Conservation (phyloP, 306 rosid species). For the Castanea crenata region DNA sequence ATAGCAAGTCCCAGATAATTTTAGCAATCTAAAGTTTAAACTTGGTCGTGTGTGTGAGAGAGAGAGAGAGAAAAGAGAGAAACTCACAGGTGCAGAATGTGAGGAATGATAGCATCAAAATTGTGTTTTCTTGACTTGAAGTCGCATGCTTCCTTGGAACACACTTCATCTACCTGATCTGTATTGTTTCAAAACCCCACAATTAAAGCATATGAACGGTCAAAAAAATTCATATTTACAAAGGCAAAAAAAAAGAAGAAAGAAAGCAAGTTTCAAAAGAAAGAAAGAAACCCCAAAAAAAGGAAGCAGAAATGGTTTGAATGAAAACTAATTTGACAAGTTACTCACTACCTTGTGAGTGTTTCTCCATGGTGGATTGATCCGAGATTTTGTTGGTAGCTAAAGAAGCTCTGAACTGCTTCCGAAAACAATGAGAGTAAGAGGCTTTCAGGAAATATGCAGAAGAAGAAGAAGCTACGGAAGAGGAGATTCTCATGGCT, state of each 20-base stretch:
- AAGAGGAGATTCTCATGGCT: slow-evolving; percentile 5
- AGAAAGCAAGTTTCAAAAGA: not conserved
- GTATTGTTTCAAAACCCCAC: slow-evolving; percentile 1
- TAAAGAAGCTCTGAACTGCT: not conserved
- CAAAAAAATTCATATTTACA: not conserved
- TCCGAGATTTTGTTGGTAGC: not conserved
- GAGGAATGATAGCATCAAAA: slow-evolving; percentile 55
- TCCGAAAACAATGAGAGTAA: not conserved
- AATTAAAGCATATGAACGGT: not conserved
- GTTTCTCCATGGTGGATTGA: slow-evolving; percentile 21
- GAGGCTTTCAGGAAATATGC: not conserved
- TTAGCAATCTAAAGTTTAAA: too few species aligned
- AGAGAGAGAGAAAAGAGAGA: not conserved
- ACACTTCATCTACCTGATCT: slow-evolving; percentile 19
- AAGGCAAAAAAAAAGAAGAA: too few species aligned
- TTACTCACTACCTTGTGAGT: slow-evolving; percentile 10
- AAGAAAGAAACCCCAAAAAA: not conserved
- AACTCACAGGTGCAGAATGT: slow-evolving; percentile 63
- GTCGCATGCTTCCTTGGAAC: slow-evolving; percentile 27
- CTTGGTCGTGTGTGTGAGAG: not conserved
- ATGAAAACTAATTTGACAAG: not conserved
- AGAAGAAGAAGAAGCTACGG: not conserved
- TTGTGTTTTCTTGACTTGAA: slow-evolving; percentile 12
- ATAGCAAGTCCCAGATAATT: not conserved
- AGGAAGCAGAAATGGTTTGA: not conserved